phyloP scores from a whole-genome alignment of 164 flowering plant genomes.

The Echeveria elegans region DNA sequence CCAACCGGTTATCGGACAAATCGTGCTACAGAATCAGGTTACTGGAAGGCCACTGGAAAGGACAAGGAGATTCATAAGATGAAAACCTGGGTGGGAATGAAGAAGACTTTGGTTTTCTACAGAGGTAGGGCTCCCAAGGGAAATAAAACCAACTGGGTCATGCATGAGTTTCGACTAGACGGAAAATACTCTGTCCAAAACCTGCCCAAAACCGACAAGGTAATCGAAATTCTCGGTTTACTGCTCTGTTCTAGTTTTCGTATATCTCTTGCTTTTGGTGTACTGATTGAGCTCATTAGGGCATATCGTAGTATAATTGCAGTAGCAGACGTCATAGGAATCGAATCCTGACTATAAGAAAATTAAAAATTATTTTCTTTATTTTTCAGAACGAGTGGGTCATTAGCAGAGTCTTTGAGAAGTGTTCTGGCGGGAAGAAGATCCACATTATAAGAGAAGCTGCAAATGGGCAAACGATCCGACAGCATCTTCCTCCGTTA shows the following conservation, averaged over 20 bases:
- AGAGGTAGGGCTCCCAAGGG: no score
- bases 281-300: background rate
- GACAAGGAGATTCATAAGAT: no score
- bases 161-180: slow-evolving; percentile 5
- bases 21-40: no score
- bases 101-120: no score
- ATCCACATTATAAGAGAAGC: background rate
- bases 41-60: no score
- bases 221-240: background rate
- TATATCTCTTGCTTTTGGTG: background rate
- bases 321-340: no score
- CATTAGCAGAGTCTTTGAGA: slow-evolving; percentile 8
- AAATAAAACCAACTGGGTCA: slow-evolving; percentile 8
- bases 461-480: background rate
- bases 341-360: no score
- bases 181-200: background rate
- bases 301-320: no score
- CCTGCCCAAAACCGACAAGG: slow-evolving; percentile 8
- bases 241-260: background rate
- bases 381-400: slow-evolving; percentile 6
- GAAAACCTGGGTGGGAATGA: no score
- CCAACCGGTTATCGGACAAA: no score
- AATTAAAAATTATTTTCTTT: no score
- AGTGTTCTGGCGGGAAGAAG: slow-evolving; percentile 5
- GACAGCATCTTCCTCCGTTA: slow-evolving; percentile 3